Evolutionary conservation across 352 stramenopile genomes (phyloP).

Genomic region (Phytophthora podocarpi): DNA sequence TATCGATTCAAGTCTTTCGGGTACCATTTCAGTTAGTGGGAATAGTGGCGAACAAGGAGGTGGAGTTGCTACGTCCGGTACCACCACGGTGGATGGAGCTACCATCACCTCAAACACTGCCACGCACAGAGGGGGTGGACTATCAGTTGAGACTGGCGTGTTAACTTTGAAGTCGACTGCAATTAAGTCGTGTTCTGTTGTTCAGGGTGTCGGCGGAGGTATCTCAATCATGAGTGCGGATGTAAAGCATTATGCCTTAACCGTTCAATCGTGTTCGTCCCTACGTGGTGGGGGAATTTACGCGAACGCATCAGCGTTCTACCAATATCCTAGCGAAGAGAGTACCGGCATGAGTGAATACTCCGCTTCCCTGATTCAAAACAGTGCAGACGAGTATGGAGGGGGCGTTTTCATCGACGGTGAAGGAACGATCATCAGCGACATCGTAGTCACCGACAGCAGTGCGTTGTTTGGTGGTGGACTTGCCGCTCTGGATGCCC

Average conservation of each 20-base stretch:
- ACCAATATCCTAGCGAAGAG: conserved; percentile 8
- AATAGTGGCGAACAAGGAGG: conserved; percentile 40
- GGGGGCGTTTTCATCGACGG: conserved; percentile 42
- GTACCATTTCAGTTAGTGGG: conserved; percentile 13
- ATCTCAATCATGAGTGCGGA: conserved; percentile 22
- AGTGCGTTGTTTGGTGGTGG: conserved; percentile 35
- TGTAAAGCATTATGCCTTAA: conserved; percentile 25
- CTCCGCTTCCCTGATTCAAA: background rate
- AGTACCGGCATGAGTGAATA: background rate
- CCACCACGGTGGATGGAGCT: conserved; percentile 16
- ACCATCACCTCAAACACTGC: conserved; percentile 30
- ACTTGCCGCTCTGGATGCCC: conserved; percentile 21
- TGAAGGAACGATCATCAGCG: conserved; percentile 13
- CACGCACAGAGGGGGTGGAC: conserved; percentile 26
- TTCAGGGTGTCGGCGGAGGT: conserved; percentile 33
- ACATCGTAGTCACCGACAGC: conserved; percentile 15
- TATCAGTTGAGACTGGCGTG: conserved; percentile 25
- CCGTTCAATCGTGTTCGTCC: conserved; percentile 24
- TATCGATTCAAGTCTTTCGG: conserved; percentile 26
- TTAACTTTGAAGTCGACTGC: conserved; percentile 29
- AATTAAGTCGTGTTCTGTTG: conserved; percentile 23
- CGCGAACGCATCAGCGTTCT: conserved; percentile 27
- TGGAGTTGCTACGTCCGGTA: conserved; percentile 20
- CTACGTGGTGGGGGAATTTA: conserved; percentile 42
- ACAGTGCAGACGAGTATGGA: conserved; percentile 28